Conservation (phyloP, 2,329 filamentous ascomycete species). For the Phoma sp. region DNA sequence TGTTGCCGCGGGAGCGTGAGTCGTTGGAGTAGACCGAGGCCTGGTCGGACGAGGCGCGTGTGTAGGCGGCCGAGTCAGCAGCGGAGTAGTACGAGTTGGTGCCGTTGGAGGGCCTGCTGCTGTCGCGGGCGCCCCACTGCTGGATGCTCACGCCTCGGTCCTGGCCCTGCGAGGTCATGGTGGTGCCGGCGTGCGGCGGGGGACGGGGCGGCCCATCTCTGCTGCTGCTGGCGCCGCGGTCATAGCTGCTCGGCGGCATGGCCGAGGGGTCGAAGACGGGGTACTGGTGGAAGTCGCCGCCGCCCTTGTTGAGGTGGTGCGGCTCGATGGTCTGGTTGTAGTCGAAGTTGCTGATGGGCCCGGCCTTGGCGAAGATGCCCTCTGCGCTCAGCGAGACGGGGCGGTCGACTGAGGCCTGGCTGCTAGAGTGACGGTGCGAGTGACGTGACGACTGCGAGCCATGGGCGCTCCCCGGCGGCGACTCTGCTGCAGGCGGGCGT, state of each 20-base stretch:
- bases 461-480: conserved; percentile 66
- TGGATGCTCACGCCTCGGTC: conserved; percentile 75
- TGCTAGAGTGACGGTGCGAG: conserved; percentile 52
- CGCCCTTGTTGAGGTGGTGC: conserved; percentile 80
- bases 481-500: conserved; percentile 63
- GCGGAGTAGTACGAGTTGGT: conserved; percentile 29
- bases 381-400: conserved; percentile 68
- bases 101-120: conserved; percentile 21
- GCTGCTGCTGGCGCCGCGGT: conserved; percentile 56
- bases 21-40: conserved; percentile 69
- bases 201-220: conserved; percentile 64
- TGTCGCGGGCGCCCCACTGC: conserved; percentile 68
- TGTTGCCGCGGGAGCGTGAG: conserved; percentile 62
- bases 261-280: conserved; percentile 70
- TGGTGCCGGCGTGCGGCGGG: conserved; percentile 61
- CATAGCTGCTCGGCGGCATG: conserved; percentile 53
- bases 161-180: conserved; percentile 65
- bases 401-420: conserved; percentile 69
- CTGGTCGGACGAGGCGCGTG: conserved; percentile 67
- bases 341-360: conserved; percentile 85
- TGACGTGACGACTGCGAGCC: conserved; percentile 77
- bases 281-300: conserved; percentile 87
- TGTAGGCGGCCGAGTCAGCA: conserved; percentile 56
- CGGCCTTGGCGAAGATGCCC: conserved; percentile 74
- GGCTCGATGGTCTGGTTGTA: conserved; percentile 75